A percentile compares a stretch with the other conserved stretches of the same genome.
These are phyloP conservation scores for Pestalotiopsis sp. DNA, from an alignment of 2,329 filamentous ascomycete genomes.

Conservation along the genomic window DNA sequence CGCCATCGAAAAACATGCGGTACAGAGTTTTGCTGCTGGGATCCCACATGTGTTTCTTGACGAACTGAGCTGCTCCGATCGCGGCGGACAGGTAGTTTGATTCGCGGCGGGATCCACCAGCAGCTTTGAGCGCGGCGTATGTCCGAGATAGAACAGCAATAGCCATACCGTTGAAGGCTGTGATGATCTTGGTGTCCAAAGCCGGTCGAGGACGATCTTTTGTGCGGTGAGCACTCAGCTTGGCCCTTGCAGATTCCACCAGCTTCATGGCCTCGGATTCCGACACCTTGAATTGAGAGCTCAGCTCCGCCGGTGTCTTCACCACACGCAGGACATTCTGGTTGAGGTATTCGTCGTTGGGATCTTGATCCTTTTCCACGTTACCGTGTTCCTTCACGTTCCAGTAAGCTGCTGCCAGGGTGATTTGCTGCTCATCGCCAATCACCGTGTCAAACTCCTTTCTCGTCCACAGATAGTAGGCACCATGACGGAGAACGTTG, in stretches of 20 bases:
- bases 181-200: slow-evolving; percentile 86
- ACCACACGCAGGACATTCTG: slow-evolving; percentile 84
- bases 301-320: slow-evolving; percentile 68
- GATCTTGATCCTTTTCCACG: slow-evolving; percentile 78
- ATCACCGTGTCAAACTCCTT: slow-evolving; percentile 83
- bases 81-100: slow-evolving; percentile 66
- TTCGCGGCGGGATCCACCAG: slow-evolving; percentile 57
- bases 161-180: slow-evolving; percentile 85
- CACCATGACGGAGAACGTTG: slow-evolving; percentile 83
- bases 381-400: slow-evolving; percentile 85
- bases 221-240: slow-evolving; percentile 72
- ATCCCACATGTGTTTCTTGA: slow-evolving; percentile 76
- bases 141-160: slow-evolving; percentile 81
- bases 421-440: slow-evolving; percentile 63
- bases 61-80: slow-evolving; percentile 69
- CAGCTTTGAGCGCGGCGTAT: slow-evolving; percentile 45
- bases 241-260: slow-evolving; percentile 67
- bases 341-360: slow-evolving; percentile 91
- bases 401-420: slow-evolving; percentile 82
- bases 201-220: slow-evolving; percentile 75
- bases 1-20: slow-evolving; percentile 71
- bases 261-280: slow-evolving; percentile 69
- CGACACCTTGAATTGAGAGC: slow-evolving; percentile 73
- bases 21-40: slow-evolving; percentile 63
- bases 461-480: slow-evolving; percentile 91